Percentiles rank a stretch among this genome's conserved stretches.
phyloP scores from a whole-genome alignment of 352 stramenopile genomes.

The Globisporangium apiculatum region DNA sequence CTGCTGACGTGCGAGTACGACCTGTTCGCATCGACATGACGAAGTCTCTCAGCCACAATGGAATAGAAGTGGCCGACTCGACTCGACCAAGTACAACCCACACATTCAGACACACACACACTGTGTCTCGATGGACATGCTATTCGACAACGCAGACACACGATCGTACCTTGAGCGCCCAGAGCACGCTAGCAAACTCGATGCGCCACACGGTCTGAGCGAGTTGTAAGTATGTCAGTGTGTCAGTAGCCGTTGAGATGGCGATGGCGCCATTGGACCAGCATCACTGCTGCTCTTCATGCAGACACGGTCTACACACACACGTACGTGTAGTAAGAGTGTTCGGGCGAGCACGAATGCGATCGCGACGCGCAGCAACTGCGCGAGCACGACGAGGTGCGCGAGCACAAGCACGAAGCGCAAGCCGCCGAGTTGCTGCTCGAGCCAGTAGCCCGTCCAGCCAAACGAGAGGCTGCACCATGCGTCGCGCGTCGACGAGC shows the following conservation, averaged over 20 bases:
- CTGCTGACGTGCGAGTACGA: constrained; percentile 21
- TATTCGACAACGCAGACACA: not conserved
- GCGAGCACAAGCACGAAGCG: constrained; percentile 16
- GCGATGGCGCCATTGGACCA: no score
- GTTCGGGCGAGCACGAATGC: constrained; percentile 15
- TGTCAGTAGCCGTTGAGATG: no score
- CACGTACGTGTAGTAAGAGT: constrained; percentile 13
- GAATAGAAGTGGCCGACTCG: no score
- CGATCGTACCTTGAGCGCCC: constrained; percentile 16
- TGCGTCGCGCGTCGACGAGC: no score
- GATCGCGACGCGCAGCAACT: constrained; percentile 12
- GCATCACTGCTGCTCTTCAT: no score
- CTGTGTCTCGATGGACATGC: not conserved
- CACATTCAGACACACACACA: no score
- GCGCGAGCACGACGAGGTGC: constrained; percentile 15
- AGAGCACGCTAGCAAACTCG: constrained; percentile 20
- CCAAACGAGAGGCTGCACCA: constrained; percentile 17
- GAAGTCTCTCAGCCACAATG: no score
- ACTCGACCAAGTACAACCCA: no score
- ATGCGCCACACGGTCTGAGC: constrained; percentile 6
- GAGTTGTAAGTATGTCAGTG: not conserved
- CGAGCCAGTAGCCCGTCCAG: constrained; percentile 21
- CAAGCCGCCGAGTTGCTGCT: constrained; percentile 18
- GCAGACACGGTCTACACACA: not conserved
- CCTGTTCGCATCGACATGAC: not conserved